Base-by-base conservation (phyloP, 1,284 basidiomycete species). In the Coniophora puteana region DNA sequence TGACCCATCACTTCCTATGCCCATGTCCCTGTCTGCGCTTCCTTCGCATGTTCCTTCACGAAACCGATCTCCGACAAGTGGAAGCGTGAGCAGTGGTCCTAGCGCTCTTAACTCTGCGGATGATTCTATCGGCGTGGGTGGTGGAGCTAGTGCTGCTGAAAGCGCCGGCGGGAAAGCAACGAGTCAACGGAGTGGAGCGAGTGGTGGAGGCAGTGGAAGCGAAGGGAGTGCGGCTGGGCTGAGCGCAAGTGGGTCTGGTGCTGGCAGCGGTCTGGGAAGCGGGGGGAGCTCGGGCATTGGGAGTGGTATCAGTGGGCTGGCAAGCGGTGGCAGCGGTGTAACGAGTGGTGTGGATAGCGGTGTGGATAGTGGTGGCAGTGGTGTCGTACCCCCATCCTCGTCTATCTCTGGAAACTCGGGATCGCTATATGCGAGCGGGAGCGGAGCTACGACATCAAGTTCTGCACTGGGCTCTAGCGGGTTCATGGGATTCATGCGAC, bases 51-150 rank as follows among this genome's bases (percentile, higher is more conserved):
- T 23, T 25, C 25, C 38, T 17, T 41, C 40, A 20, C 52, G 56
- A 13, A 49, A 50, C 20, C 43, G 45, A 31, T 60, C 58, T 1
- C 61, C 58, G 1, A 53, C 36, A 14, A 47, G 47, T 24, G 17
- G 38, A 22, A 62, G 59, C 1, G 60, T 28, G 16, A 48, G 56
- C 33, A 62, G 61, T 27, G 47, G 14, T 28, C 41, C 47, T 11
- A 57, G 56, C 23, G 41, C 44, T 8, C 42, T 48, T 7, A 53
- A 55, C 29, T 63, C 57, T 8, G 37, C 16, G 11, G 62, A 62
- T 12, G 59, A 54, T 24, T 61, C 44, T 5, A 28, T 48, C 38
- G 47, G 35, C n/a, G 38, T 41, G 25, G 26, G n/a, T n/a, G n/a
- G n/a, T n/a, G n/a, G n/a, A 17, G 31, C n/a, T 14, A 36, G 34